A percentile compares a stretch with the other conserved stretches of the same genome.
phyloP scores from a whole-genome alignment of 139 green algal genomes.

The Medakamo hakoo region DNA sequence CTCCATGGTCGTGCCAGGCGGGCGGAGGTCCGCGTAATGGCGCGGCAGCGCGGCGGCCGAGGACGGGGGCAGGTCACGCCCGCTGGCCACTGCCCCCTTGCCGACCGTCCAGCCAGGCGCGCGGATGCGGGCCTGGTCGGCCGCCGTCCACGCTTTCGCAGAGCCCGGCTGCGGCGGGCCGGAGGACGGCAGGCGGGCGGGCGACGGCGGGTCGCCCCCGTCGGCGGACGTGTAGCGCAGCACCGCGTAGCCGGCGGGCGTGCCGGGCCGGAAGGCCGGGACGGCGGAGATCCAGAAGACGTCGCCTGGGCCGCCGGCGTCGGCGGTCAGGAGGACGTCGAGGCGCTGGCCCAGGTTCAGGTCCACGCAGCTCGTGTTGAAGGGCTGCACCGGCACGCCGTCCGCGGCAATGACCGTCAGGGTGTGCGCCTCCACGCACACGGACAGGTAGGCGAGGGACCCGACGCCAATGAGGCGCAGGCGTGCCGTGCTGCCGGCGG shows the following conservation, averaged over 20 bases:
- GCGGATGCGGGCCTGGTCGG: not conserved
- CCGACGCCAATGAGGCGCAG: slow-evolving; percentile 34
- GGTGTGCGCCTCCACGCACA: slow-evolving; percentile 41
- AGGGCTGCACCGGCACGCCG: slow-evolving; percentile 20
- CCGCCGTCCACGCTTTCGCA: not conserved
- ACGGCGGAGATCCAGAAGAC: slow-evolving; percentile 34
- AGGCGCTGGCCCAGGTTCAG: slow-evolving; percentile 43
- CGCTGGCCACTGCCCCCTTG: too few species aligned
- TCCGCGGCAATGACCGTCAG: slow-evolving; percentile 36
- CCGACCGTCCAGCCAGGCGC: not conserved
- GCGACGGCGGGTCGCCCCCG: slow-evolving; percentile 9
- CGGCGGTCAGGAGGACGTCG: slow-evolving; percentile 28
- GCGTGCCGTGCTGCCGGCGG: slow-evolving; percentile 24
- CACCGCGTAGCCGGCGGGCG: slow-evolving; percentile 21
- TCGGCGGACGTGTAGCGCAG: slow-evolving; percentile 16
- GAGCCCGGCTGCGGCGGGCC: slow-evolving; percentile 1
- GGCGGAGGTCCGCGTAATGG: not conserved
- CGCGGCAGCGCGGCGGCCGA: not conserved
- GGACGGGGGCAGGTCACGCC: not conserved
- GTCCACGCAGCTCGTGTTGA: slow-evolving; percentile 25
- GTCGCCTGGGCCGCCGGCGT: slow-evolving; percentile 8
- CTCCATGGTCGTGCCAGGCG: not conserved
- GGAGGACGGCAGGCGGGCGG: slow-evolving; percentile 4
- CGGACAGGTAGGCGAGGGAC: slow-evolving; percentile 27
- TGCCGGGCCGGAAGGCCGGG: slow-evolving; percentile 18